Conservation (phyloP, 805 yeast genomes). For the Ogataea pignaliae region DNA sequence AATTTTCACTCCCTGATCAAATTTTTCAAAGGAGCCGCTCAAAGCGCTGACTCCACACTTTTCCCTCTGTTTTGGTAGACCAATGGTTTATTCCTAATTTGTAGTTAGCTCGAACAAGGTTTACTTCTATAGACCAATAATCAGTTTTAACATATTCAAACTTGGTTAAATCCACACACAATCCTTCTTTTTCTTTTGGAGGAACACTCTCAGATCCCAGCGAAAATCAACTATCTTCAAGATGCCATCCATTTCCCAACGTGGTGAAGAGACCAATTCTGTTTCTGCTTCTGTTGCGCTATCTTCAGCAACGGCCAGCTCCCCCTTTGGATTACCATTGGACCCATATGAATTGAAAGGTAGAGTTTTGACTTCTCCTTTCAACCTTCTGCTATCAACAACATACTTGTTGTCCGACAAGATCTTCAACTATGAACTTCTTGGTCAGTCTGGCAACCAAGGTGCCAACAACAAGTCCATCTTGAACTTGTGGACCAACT, state of each 20-base stretch:
- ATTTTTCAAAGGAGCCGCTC: too few relatives aligned
- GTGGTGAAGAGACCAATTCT: slow-evolving; percentile 17
- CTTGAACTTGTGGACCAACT: slow-evolving; percentile 61
- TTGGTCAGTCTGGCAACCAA: slow-evolving; percentile 33
- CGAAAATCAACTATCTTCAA: not conserved
- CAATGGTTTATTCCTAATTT: too few relatives aligned
- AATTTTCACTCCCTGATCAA: too few relatives aligned
- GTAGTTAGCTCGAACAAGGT: too few relatives aligned
- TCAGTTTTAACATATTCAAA: too few relatives aligned
- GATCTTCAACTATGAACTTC: slow-evolving; percentile 67
- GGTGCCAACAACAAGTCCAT: slow-evolving; percentile 40
- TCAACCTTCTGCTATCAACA: slow-evolving; percentile 49
- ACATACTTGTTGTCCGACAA: slow-evolving; percentile 46
- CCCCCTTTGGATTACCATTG: slow-evolving; percentile 60
- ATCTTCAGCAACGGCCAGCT: slow-evolving; percentile 36
- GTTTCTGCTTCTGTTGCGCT: slow-evolving; percentile 25
- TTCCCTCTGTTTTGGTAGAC: too few relatives aligned
- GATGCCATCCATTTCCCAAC: slow-evolving; percentile 26
- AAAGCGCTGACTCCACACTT: too few relatives aligned
- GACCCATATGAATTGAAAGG: slow-evolving; percentile 51
- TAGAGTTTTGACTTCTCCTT: slow-evolving; percentile 49
- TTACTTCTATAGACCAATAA: too few relatives aligned
- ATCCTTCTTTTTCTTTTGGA: too few relatives aligned
- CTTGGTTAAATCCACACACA: too few relatives aligned
- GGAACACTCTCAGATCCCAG: too few relatives aligned